Percentiles rank a stretch among this genome's conserved stretches.
These are phyloP conservation scores for Macrotyloma uniflorum DNA, from an alignment of 306 rosid genomes.

Conservation along the genomic window DNA sequence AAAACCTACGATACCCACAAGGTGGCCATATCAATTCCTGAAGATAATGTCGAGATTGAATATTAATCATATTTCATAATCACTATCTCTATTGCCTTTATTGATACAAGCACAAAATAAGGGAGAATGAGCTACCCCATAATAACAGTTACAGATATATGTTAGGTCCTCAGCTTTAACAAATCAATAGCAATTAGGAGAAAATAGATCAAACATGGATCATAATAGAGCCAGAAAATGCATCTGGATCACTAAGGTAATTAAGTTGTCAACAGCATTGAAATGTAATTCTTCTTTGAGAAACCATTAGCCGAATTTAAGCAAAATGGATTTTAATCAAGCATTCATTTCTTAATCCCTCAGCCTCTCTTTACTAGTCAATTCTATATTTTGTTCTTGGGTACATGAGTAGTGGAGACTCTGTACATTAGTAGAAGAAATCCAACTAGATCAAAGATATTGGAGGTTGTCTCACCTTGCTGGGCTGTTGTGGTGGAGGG, in stretches of 20 bases:
- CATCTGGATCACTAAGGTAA: background rate
- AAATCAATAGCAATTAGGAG: background rate
- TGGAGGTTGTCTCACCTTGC: slow-evolving; percentile 64
- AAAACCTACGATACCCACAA: too few species aligned
- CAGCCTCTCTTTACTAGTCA: background rate
- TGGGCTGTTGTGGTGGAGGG: slow-evolving; percentile 92
- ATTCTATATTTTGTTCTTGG: background rate
- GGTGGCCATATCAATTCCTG: background rate
- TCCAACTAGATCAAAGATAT: slow-evolving; percentile 2
- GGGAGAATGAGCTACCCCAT: background rate
- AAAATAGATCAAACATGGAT: background rate
- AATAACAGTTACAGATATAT: background rate
- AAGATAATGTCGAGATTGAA: background rate
- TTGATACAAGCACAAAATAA: background rate
- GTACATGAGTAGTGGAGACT: background rate
- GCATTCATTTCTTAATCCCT: background rate
- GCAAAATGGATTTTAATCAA: background rate
- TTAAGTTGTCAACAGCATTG: background rate
- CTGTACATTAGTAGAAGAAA: slow-evolving; percentile 20
- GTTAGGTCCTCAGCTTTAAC: background rate
- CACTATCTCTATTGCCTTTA: background rate
- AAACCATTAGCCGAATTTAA: background rate
- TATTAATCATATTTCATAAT: background rate
- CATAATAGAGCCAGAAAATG: background rate
- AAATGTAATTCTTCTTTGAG: background rate